Evolutionary conservation across 2,329 filamentous ascomycete genomes (phyloP).

Genomic region (Nemania sp.): DNA sequence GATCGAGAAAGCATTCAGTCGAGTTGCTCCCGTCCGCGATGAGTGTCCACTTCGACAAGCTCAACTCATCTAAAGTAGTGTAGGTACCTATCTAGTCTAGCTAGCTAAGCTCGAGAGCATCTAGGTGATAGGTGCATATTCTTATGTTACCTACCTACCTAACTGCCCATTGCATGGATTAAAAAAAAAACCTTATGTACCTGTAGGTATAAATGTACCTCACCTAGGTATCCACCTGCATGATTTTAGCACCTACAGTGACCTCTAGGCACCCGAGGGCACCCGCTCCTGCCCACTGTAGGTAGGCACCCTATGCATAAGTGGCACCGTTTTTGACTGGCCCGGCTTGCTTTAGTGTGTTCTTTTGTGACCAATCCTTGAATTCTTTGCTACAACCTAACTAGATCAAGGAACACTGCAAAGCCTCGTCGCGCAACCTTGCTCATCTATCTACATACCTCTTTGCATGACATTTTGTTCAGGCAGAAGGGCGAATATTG

Average conservation of each 20-base stretch:
- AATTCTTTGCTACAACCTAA: not conserved
- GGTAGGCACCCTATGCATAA: not conserved
- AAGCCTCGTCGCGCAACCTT: slow-evolving; percentile 30
- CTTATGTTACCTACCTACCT: no score
- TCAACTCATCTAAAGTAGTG: not conserved
- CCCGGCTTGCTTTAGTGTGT: not conserved
- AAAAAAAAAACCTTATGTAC: no score
- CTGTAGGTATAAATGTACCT: no score
- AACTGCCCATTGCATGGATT: not conserved
- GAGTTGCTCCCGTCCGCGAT: not conserved
- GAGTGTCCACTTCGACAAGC: slow-evolving; percentile 1
- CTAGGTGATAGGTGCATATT: slow-evolving; percentile 6
- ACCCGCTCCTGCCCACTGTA: no score
- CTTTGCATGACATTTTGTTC: slow-evolving; percentile 19
- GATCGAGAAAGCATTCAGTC: not conserved
- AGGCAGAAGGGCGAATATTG: slow-evolving; percentile 11
- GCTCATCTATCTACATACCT: not conserved
- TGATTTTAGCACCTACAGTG: no score
- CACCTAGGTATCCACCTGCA: no score
- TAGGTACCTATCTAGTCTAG: not conserved
- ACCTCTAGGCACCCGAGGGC: no score
- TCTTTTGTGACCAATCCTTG: not conserved
- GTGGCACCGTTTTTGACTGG: not conserved
- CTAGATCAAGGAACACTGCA: not conserved
- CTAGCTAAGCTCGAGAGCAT: not conserved